Evolutionary conservation across 495 filamentous ascomycete genomes (phyloP).

Genomic region (Lineolata rhizophorae): DNA sequence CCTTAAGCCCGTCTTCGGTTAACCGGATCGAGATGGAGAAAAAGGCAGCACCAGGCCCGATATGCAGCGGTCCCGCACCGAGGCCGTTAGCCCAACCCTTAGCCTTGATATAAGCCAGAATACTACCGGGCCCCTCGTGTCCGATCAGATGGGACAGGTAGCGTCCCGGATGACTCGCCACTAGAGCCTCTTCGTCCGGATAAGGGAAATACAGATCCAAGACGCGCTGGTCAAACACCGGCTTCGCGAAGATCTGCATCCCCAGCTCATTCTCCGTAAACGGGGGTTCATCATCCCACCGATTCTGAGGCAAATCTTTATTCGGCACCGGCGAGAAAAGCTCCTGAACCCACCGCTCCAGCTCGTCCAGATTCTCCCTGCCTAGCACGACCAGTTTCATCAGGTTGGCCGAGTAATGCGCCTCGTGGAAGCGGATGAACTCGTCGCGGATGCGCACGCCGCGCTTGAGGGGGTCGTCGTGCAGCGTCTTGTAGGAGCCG

Average conservation of each 20-base stretch:
- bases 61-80: conserved; percentile 48
- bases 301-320: conserved; percentile 59
- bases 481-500: conserved; percentile 74
- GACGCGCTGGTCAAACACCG: conserved; percentile 78
- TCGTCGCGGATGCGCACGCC: conserved; percentile 79
- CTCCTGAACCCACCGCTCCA: conserved; percentile 76
- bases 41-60: conserved; percentile 67
- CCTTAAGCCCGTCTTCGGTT: conserved; percentile 65
- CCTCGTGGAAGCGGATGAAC: conserved; percentile 83
- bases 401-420: conserved; percentile 82
- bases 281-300: conserved; percentile 57
- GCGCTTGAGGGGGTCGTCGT: conserved; percentile 56
- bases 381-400: conserved; percentile 93
- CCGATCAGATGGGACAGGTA: conserved; percentile 90
- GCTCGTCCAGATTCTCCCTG: conserved; percentile 64
- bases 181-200: conserved; percentile 67
- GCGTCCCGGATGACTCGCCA: conserved; percentile 63
- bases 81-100: conserved; percentile 91
- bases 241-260: conserved; percentile 79
- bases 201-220: conserved; percentile 80
- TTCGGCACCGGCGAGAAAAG: conserved; percentile 68
- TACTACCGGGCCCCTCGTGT: conserved; percentile 91
- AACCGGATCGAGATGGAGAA: conserved; percentile 64
- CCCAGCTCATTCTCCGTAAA: conserved; percentile 45
- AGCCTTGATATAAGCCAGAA: conserved; percentile 81